Evolutionary conservation across 345 rosid genomes (phyloP).

Genomic region (Aquilaria sinensis): DNA sequence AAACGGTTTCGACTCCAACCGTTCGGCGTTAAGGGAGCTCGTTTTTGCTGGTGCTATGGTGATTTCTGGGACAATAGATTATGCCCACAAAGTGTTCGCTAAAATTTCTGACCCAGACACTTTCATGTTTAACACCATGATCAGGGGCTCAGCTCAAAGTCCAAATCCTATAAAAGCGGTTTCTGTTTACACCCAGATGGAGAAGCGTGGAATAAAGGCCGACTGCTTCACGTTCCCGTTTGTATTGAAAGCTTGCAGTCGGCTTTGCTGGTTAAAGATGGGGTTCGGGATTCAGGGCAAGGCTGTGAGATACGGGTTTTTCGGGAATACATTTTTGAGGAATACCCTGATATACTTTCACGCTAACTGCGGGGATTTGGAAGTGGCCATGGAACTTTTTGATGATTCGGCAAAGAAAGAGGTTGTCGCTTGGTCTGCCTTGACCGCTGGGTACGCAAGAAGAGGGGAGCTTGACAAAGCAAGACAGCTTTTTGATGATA

Average conservation of each 20-base stretch:
- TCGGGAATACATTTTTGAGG: conserved; percentile 41
- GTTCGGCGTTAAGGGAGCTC: conserved; percentile 40
- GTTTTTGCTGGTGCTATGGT: conserved; percentile 30
- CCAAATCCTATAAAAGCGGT: conserved; percentile 30
- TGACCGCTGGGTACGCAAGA: conserved; percentile 56
- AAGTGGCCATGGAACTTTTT: conserved; percentile 42
- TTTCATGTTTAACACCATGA: conserved; percentile 54
- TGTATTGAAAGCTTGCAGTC: conserved; percentile 29
- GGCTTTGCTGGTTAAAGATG: conserved; percentile 39
- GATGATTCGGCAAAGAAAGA: conserved; percentile 28
- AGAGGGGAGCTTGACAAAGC: conserved; percentile 49
- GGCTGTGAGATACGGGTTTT: conserved; percentile 47
- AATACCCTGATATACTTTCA: conserved; percentile 58
- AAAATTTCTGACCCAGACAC: conserved; percentile 46
- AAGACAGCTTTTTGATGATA: conserved; percentile 42
- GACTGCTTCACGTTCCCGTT: conserved; percentile 35
- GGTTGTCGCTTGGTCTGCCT: conserved; percentile 37
- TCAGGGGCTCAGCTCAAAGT: conserved; percentile 59
- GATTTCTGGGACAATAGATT: conserved; percentile 35
- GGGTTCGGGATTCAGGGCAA: conserved; percentile 62
- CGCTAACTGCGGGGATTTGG: conserved; percentile 60
- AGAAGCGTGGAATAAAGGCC: conserved; percentile 30
- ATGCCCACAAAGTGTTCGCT: conserved; percentile 57
- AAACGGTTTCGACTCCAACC: conserved; percentile 41
- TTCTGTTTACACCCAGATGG: conserved; percentile 46